Evolutionary conservation across 2,329 filamentous ascomycete genomes (phyloP).

Genomic region (Diaporthe vaccinii): DNA sequence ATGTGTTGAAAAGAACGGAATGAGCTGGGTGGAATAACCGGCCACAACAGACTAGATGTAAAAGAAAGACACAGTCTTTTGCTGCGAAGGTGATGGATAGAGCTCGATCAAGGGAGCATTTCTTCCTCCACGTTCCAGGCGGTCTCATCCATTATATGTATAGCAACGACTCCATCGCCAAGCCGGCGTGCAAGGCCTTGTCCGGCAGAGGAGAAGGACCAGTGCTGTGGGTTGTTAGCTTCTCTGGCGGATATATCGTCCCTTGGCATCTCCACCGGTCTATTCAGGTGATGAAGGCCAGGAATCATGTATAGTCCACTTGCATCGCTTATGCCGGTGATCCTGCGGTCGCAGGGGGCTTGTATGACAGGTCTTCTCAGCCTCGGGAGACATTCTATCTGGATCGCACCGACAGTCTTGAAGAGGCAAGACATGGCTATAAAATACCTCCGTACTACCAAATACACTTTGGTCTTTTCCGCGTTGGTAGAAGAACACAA

Average conservation of each 20-base stretch:
- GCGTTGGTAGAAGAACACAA: background rate
- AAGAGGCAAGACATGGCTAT: background rate
- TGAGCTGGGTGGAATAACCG: background rate
- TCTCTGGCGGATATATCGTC: constrained; percentile 8
- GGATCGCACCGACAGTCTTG: background rate
- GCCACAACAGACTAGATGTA: background rate
- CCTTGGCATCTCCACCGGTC: constrained; percentile 22
- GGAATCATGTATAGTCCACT: background rate
- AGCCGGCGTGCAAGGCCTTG: background rate
- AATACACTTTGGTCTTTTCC: background rate
- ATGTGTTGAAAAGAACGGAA: constrained; percentile 13
- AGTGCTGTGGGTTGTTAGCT: constrained; percentile 6
- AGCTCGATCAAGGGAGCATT: background rate
- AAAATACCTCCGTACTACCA: background rate
- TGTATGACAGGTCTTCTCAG: background rate
- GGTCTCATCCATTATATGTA: constrained; percentile 1
- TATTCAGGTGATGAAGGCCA: background rate
- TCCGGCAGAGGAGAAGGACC: background rate
- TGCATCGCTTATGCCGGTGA: background rate
- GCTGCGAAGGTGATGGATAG: constrained; percentile 13
- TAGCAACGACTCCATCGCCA: constrained; percentile 24
- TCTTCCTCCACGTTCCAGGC: background rate
- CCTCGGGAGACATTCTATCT: background rate
- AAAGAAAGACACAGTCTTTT: constrained; percentile 6
- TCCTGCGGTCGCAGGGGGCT: background rate